Evolutionary conservation across 345 rosid genomes (phyloP), one percentile per base, ranked within the genome.

Genomic region (Lepidium africanum): DNA sequence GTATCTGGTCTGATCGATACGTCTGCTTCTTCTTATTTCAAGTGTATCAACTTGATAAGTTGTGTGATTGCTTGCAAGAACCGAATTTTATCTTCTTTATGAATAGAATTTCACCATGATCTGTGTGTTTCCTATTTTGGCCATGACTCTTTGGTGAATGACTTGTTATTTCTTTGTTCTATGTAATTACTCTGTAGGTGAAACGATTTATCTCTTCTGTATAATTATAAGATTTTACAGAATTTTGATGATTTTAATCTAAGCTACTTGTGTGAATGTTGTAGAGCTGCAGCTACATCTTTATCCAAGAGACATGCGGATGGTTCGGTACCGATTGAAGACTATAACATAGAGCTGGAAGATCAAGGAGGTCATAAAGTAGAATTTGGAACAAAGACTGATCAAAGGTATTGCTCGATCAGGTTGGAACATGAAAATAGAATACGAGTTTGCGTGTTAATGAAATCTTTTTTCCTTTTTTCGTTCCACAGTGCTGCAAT

Each of bases 261-360:
- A 43, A n/a, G 40, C 2, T 62, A 39, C 45, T 10, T 40, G 15
- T 39, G 10, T 78, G 49, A 65, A 73, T 61, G 48, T 64, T 53
- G 50, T 79, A 93, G 99, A 84, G 87, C 86, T 19, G 91, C 97
- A 72, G 96, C 84, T 27, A 75, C 85, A 53, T 91, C 95, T 13
- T 80, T 90, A 65, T 78, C 93, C 54, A 79, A 81, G 78, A 86
- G 96, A 59, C 92, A 88, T 62, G 81, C 83, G 19, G 87, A 90
- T 76, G 94, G 96, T 65, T 85, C 92, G 2, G 70, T 90, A 45
- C 98, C 92, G 12, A 17, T 80, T 9, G 88, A 88, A 59, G 85
- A 90, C 81, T 93, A 77, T 50, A 77, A 88, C 76, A 63, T 93
- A 36, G 94, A 93, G 75, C 84, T 93, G 45, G 94, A 90, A 82